Base-by-base conservation (phyloP, 2,329 filamentous ascomycete genomes). In the Cercospora nicotianae region DNA sequence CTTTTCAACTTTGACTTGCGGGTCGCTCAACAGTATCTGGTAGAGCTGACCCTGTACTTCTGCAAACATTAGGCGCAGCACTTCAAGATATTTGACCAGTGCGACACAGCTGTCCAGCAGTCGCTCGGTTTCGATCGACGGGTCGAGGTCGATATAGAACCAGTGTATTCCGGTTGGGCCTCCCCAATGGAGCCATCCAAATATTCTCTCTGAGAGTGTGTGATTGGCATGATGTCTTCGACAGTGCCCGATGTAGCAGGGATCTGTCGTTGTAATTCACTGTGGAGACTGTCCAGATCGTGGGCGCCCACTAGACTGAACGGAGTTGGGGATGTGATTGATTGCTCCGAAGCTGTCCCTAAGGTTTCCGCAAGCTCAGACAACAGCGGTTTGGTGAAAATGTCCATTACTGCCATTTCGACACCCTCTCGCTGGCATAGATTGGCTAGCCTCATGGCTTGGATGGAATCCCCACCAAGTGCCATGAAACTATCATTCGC, bases 401-500 rank as follows among this genome's bases (percentile, higher is more conserved):
- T 79, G 59, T 81, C 79, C 5, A 78, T 77, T 4, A 60, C 58
- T 23, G 30, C 26, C 18, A 60, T 39, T 18, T 60, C 58, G 33
- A 60, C 8, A 5, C 58, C 58, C 5, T 60, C 31, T 36, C 58
- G 33, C n/a, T 60, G 58, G 20, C 58, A 39, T 12, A 60, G 18
- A n/a, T 60, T 60, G 33, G 58, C 58, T 20, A 63, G 23, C 13
- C 61, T 45, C 10, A 63, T 72, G 9, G 64, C 64, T 20, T 64
- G 65, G 13, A 77, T 66, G 1, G 53, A 64, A 18, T 64, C 65
- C 10, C 82, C 82, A 7, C 82, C 82, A 2, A 83, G 74, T 9
- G 77, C 75, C 60, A 83, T 82, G 73, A 84, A 84, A 63, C 77
- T 81, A 63, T 79, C 78, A 58, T 79, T 76, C 3, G 53, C 48